These are phyloP conservation scores for Eucalyptus regnans DNA, from an alignment of 345 rosid species.

Conservation along the genomic window DNA sequence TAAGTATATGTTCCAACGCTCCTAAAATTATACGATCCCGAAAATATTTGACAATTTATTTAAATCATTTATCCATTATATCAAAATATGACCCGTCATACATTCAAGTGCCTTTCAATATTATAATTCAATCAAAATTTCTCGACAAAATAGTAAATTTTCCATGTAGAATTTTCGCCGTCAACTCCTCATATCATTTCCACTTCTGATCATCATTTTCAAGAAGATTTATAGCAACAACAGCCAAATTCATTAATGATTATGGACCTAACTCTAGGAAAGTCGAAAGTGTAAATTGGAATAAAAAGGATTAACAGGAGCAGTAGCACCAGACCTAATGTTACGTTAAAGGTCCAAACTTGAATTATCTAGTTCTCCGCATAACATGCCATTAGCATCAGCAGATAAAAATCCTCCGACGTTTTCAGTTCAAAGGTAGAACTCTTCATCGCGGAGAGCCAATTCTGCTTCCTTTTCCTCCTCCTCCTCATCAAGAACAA, in stretches of 20 bases:
- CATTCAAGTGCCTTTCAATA: too few species aligned
- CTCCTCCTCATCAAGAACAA: slow-evolving; percentile 63
- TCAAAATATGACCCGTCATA: too few species aligned
- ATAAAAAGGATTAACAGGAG: not conserved
- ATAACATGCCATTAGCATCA: not conserved
- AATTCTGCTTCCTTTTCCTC: slow-evolving; percentile 93
- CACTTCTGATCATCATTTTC: not conserved
- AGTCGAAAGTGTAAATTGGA: not conserved
- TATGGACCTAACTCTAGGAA: not conserved
- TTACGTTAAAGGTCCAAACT: not conserved
- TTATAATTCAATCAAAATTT: too few species aligned
- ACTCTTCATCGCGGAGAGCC: slow-evolving; percentile 79
- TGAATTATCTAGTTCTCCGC: not conserved
- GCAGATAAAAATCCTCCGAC: not conserved
- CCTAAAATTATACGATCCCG: too few species aligned
- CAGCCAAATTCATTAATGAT: too few species aligned
- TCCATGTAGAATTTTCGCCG: too few species aligned
- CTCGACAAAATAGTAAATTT: too few species aligned
- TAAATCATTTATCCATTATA: too few species aligned
- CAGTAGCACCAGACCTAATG: not conserved
- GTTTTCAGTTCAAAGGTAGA: slow-evolving; percentile 52
- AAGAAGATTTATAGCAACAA: not conserved
- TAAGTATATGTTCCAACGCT: too few species aligned
- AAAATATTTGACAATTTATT: too few species aligned
- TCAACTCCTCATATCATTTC: too few species aligned